A percentile compares a stretch with the other conserved stretches of the same genome.
phyloP scores from a whole-genome alignment of 192 early-diverging fungal genomes.

The Coemansia sp. region DNA sequence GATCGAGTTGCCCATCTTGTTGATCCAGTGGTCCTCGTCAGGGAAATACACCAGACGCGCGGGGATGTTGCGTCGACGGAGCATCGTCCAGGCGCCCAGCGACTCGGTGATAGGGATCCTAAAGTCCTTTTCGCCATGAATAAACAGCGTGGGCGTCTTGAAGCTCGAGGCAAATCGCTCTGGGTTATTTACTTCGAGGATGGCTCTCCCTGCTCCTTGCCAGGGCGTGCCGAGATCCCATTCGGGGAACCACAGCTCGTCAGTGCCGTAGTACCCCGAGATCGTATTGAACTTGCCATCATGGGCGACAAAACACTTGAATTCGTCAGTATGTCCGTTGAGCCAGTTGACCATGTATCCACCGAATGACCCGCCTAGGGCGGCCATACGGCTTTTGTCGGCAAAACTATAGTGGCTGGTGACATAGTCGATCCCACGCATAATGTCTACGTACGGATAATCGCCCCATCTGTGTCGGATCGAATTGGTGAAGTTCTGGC shows the following conservation, averaged over 20 bases:
- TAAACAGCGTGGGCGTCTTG: conserved; percentile 75
- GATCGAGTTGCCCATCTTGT: conserved; percentile 67
- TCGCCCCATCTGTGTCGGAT: conserved; percentile 74
- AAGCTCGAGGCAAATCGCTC: conserved; percentile 65
- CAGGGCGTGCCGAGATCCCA: conserved; percentile 73
- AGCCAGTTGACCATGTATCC: conserved; percentile 88
- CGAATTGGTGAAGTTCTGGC: conserved; percentile 67
- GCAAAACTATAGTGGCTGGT: conserved; percentile 57
- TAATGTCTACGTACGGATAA: conserved; percentile 71
- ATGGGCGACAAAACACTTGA: conserved; percentile 69
- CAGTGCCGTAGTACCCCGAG: conserved; percentile 64
- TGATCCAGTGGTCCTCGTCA: conserved; percentile 72
- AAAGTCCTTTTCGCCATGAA: conserved; percentile 71
- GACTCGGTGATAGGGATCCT: conserved; percentile 68
- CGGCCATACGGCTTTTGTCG: conserved; percentile 63
- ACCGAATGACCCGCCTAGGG: conserved; percentile 76
- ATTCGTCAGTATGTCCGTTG: conserved; percentile 80
- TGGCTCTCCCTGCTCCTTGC: conserved; percentile 43
- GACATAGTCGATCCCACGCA: conserved; percentile 70
- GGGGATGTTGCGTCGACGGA: conserved; percentile 68
- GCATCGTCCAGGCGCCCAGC: conserved; percentile 69
- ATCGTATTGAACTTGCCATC: conserved; percentile 70
- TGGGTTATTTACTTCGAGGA: conserved; percentile 70
- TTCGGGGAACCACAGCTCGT: conserved; percentile 80
- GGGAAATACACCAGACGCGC: conserved; percentile 73